phyloP scores from a whole-genome alignment of 2,329 filamentous ascomycete genomes.

The Balansia obtecta region DNA sequence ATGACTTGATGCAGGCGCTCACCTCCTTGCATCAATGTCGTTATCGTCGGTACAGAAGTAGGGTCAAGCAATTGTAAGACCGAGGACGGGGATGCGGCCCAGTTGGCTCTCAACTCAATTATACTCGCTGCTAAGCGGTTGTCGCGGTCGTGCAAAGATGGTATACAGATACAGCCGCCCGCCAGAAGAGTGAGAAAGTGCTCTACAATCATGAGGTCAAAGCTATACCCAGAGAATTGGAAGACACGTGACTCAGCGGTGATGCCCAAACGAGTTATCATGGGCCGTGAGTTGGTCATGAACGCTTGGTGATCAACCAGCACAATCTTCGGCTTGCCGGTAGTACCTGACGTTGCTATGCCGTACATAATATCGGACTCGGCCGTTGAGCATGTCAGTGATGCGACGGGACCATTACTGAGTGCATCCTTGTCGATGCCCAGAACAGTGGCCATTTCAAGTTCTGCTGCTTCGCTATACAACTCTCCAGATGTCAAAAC shows the following conservation, averaged over 20 bases:
- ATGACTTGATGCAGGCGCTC: neutral
- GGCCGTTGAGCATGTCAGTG: neutral
- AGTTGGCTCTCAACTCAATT: neutral
- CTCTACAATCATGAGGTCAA: slow-evolving; percentile 2
- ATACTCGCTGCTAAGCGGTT: neutral
- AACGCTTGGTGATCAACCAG: neutral
- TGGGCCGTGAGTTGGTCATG: neutral
- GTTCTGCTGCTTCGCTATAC: neutral
- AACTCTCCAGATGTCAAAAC: neutral
- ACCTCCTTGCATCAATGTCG: neutral
- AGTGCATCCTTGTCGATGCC: neutral
- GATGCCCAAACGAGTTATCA: neutral
- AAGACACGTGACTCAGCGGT: neutral
- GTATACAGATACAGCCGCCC: slow-evolving; percentile 1
- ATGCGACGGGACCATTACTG: neutral
- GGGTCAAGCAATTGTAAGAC: neutral
- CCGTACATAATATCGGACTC: neutral
- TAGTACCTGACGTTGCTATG: neutral
- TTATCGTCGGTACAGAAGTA: neutral
- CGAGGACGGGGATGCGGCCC: neutral
- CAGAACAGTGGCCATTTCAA: neutral
- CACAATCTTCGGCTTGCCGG: neutral
- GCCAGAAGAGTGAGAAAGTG: neutral
- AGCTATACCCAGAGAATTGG: slow-evolving; percentile 2
- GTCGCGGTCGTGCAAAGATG: neutral